phyloP scores from a whole-genome alignment of 345 rosid genomes.

The Schrenkiella parvula region DNA sequence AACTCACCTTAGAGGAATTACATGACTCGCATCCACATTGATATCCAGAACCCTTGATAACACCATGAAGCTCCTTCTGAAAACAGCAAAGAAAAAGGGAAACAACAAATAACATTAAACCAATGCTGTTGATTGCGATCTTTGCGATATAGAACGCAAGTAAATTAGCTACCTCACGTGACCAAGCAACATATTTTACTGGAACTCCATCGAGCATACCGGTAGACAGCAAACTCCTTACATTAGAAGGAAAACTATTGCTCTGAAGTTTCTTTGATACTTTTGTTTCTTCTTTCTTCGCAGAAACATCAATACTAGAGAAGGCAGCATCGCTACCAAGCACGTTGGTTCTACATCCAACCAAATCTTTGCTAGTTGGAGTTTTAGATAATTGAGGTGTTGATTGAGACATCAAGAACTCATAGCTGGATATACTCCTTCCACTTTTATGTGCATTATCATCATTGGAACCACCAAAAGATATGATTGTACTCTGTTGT shows the following conservation, averaged over 20 bases:
- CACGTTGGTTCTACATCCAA: slow-evolving; percentile 25
- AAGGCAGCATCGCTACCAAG: slow-evolving; percentile 29
- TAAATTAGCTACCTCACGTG: slow-evolving; percentile 54
- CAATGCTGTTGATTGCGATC: not conserved
- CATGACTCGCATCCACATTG: slow-evolving; percentile 71
- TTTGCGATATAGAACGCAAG: not conserved
- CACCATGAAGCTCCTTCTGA: slow-evolving; percentile 56
- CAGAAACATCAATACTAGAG: slow-evolving; percentile 39
- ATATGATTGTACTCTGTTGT: slow-evolving; percentile 47
- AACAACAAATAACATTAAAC: not conserved
- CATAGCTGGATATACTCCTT: slow-evolving; percentile 42
- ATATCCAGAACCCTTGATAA: slow-evolving; percentile 74
- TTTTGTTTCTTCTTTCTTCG: slow-evolving; percentile 47
- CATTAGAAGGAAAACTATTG: slow-evolving; percentile 79
- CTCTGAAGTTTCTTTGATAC: slow-evolving; percentile 54
- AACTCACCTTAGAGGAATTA: slow-evolving; percentile 54
- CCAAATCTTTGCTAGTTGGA: slow-evolving; percentile 32
- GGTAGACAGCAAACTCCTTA: slow-evolving; percentile 55
- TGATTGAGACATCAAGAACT: slow-evolving; percentile 35
- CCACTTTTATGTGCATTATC: slow-evolving; percentile 36
- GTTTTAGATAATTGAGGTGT: slow-evolving; percentile 39
- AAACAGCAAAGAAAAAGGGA: not conserved
- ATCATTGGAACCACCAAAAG: slow-evolving; percentile 50
- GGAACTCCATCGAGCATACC: slow-evolving; percentile 74
- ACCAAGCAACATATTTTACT: slow-evolving; percentile 61